Evolutionary conservation across 2,329 filamentous ascomycete species (phyloP).

Genomic region (Pseudogymnoascus sp.): DNA sequence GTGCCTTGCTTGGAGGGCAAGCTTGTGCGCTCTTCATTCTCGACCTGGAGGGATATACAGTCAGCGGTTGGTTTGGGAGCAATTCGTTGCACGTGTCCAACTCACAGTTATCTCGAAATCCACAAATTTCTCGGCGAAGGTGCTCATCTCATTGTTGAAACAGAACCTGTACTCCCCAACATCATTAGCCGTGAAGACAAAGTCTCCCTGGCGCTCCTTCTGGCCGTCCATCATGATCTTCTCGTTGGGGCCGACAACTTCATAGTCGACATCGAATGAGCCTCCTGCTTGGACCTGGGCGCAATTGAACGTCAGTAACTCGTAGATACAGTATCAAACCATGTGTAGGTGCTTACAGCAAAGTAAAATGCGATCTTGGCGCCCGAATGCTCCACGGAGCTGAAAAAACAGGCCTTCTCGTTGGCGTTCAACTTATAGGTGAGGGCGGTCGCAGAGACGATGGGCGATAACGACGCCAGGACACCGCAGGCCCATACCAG

Average conservation of each 20-base stretch:
- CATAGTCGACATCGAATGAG: conserved; percentile 93
- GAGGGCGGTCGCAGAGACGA: conserved; percentile 77
- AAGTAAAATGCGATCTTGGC: conserved; percentile 98
- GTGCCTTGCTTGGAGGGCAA: conserved; percentile 85
- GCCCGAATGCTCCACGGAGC: conserved; percentile 64
- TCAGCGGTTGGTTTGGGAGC: not conserved
- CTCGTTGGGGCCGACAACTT: conserved; percentile 71
- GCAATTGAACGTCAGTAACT: conserved; percentile 9
- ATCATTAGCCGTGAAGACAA: conserved; percentile 89
- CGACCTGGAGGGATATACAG: conserved; percentile 50
- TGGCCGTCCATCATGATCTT: conserved; percentile 75
- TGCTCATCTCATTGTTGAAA: conserved; percentile 98
- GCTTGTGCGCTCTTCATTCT: conserved; percentile 75
- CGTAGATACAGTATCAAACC: not conserved
- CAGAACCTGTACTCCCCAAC: conserved; percentile 91
- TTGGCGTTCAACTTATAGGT: conserved; percentile 87
- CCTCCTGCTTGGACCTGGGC: conserved; percentile 90
- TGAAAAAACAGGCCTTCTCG: conserved; percentile 95
- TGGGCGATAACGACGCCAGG: conserved; percentile 59
- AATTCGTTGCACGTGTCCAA: conserved; percentile 15
- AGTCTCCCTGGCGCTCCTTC: conserved; percentile 93
- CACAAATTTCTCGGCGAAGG: conserved; percentile 92
- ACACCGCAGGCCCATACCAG: conserved; percentile 55
- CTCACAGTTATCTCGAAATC: conserved; percentile 94
- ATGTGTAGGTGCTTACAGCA: conserved; percentile 54